Evolutionary conservation across 768 basidiomycete genomes (phyloP).

Genomic region (Dentipellis sp.): DNA sequence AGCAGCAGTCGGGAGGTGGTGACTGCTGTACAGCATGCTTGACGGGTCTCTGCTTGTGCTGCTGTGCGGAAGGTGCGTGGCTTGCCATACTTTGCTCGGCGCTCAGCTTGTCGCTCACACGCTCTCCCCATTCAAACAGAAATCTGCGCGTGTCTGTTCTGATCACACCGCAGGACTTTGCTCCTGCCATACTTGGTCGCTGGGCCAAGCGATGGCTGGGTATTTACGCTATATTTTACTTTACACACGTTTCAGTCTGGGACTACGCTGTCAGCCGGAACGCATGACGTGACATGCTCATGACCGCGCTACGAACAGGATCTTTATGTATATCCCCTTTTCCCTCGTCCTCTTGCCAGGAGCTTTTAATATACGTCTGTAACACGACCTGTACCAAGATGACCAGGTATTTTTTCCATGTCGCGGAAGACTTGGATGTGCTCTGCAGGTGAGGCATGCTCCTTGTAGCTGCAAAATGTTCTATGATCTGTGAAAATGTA

Average conservation of each 20-base stretch:
- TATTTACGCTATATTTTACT: not conserved
- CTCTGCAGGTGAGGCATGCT: too few species aligned
- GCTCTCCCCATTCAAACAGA: constrained; percentile 30
- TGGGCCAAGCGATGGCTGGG: not conserved
- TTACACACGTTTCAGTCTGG: not conserved
- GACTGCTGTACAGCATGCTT: constrained; percentile 56
- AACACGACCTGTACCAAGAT: too few species aligned
- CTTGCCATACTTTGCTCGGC: not conserved
- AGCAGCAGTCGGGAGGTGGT: constrained; percentile 33
- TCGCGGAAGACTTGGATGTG: too few species aligned
- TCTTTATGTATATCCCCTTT: too few species aligned
- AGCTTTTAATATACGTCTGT: too few species aligned
- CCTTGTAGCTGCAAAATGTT: too few species aligned
- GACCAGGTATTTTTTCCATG: too few species aligned
- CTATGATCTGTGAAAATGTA: too few species aligned
- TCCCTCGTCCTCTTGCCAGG: too few species aligned
- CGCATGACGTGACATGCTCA: not conserved
- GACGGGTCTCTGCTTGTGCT: constrained; percentile 55
- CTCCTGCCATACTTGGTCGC: not conserved
- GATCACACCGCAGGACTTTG: constrained; percentile 3
- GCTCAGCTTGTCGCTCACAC: not conserved
- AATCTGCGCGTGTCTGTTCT: constrained; percentile 69
- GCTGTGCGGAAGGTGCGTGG: constrained; percentile 61
- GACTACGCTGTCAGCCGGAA: not conserved
- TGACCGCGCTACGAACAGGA: not conserved